phyloP scores from a whole-genome alignment of 2,329 filamentous ascomycete genomes.

The Paramyrothecium roridum region DNA sequence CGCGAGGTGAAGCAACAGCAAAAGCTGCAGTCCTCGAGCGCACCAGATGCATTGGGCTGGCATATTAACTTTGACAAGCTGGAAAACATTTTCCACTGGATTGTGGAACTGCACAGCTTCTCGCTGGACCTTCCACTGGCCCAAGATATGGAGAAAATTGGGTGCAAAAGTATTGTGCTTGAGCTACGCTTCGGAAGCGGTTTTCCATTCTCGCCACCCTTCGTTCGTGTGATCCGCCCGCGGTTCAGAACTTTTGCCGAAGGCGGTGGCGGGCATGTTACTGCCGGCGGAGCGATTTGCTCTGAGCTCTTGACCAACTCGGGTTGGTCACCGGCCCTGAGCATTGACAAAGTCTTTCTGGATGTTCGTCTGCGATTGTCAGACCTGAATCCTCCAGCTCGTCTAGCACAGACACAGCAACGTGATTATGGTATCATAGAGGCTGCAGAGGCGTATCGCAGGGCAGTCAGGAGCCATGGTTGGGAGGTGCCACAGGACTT shows the following conservation, averaged over 20 bases:
- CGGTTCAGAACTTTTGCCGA: conserved; percentile 68
- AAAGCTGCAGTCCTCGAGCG: conserved; percentile 58
- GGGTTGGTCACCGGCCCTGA: conserved; percentile 73
- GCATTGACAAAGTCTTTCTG: conserved; percentile 75
- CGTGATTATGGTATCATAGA: conserved; percentile 65
- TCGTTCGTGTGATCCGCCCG: conserved; percentile 78
- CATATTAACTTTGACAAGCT: conserved; percentile 68
- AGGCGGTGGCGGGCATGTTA: conserved; percentile 85
- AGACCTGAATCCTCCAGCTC: conserved; percentile 69
- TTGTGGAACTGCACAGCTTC: conserved; percentile 85
- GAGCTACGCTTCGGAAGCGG: conserved; percentile 78
- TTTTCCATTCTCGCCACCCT: conserved; percentile 77
- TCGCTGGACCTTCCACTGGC: conserved; percentile 66
- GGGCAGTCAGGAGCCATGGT: conserved; percentile 64
- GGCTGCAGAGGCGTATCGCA: conserved; percentile 69
- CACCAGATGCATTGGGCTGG: conserved; percentile 73
- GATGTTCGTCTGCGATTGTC: conserved; percentile 77
- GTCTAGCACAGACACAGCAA: conserved; percentile 43
- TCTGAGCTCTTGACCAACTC: conserved; percentile 82
- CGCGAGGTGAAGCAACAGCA: conserved; percentile 61
- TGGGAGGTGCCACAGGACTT: conserved; percentile 71
- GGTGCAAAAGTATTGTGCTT: conserved; percentile 67
- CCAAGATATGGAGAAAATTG: conserved; percentile 65
- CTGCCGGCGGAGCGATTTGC: conserved; percentile 75
- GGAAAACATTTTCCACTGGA: conserved; percentile 84